Percentiles rank a stretch among this genome's conserved stretches.
Conservation (phyloP, 352 stramenopile genomes). For the Pythium insidiosum region DNA sequence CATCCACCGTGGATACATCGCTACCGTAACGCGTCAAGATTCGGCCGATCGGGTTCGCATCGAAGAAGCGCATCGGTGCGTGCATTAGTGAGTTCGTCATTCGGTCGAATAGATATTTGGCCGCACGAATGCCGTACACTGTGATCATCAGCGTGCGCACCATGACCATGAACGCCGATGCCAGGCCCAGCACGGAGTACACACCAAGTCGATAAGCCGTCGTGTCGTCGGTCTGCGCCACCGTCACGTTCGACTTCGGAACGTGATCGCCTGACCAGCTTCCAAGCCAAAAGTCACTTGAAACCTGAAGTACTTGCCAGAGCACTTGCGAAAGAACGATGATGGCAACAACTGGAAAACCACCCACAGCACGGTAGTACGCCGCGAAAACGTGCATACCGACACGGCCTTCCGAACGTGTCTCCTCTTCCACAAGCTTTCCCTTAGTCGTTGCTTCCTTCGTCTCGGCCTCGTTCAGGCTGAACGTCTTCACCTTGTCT, state of each 20-base stretch:
- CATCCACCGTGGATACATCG: conserved; percentile 83
- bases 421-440: conserved; percentile 17
- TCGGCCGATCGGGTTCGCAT: conserved; percentile 92
- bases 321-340: conserved; percentile 47
- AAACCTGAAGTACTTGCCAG: conserved; percentile 70
- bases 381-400: conserved; percentile 19
- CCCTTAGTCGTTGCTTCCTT: conserved; percentile 9
- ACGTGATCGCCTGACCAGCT: no score
- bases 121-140: no score
- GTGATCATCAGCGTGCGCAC: no score
- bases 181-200: no score
- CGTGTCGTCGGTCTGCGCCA: no score
- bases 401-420: conserved; percentile 21
- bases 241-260: no score
- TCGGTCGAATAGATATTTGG: conserved; percentile 71
- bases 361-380: conserved; percentile 33
- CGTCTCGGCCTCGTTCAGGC: background rate
- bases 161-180: no score
- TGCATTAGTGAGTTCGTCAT: conserved; percentile 78
- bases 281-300: conserved; percentile 88
- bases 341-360: conserved; percentile 21
- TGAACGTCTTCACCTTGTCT: no score
- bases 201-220: no score
- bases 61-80: conserved; percentile 79
- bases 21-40: conserved; percentile 86